Conservation (phyloP, 2,329 filamentous ascomycete genomes). For the Knufia fluminis region DNA sequence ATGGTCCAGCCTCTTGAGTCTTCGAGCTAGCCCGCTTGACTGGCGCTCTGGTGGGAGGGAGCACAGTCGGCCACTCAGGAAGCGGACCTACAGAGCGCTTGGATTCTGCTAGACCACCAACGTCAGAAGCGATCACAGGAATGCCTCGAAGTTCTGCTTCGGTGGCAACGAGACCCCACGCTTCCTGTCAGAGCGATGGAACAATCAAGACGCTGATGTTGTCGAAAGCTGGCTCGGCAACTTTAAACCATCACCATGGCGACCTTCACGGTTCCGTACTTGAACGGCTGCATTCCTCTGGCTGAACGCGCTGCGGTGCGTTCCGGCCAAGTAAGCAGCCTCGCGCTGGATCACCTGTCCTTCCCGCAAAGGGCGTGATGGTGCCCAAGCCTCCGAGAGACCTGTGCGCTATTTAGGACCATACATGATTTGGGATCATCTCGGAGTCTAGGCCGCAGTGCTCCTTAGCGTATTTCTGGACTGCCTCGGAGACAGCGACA, state of each 20-base stretch:
- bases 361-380: conserved; percentile 14
- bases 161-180: conserved; percentile 19
- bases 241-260: too few species aligned
- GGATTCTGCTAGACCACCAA: conserved; percentile 17
- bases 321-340: too few species aligned
- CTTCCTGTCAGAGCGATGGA: conserved; percentile 19
- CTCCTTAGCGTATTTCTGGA: conserved; percentile 14
- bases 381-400: conserved; percentile 7
- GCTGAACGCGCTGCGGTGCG: too few species aligned
- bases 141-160: conserved; percentile 21
- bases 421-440: conserved; percentile 16
- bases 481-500: conserved; percentile 14
- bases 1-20: too few species aligned
- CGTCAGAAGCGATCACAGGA: conserved; percentile 18
- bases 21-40: too few species aligned
- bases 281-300: too few species aligned
- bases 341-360: conserved; percentile 14
- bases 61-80: too few species aligned
- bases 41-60: too few species aligned
- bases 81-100: conserved; percentile 12
- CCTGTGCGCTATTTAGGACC: conserved; percentile 17
- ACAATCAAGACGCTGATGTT: conserved; percentile 19
- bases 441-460: conserved; percentile 14
- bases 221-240: conserved; percentile 13
- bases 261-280: too few species aligned